Evolutionary conservation across 305 asterid genomes (phyloP).

Genomic region (Fraxinus angustifolia): DNA sequence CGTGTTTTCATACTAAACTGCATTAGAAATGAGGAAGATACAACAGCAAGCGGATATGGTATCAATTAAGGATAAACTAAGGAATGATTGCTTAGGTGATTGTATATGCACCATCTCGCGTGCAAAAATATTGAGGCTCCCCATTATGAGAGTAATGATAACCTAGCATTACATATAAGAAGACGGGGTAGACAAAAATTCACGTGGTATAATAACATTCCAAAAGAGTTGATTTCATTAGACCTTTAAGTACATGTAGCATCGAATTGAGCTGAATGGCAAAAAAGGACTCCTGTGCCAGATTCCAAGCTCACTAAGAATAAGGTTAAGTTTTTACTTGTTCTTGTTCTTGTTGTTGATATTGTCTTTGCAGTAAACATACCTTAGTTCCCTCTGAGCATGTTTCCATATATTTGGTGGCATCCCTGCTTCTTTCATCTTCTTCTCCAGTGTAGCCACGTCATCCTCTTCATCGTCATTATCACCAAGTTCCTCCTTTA

Average conservation of each 20-base stretch:
- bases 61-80: background rate
- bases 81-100: background rate
- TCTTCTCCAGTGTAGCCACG: constrained; percentile 85
- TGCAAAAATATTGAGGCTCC: background rate
- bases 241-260: background rate
- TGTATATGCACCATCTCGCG: background rate
- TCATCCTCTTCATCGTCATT: constrained; percentile 98
- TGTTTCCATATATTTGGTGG: constrained; percentile 95
- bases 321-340: background rate
- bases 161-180: background rate
- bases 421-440: constrained; percentile 96
- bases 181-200: background rate
- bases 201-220: background rate
- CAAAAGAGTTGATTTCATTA: background rate
- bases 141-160: background rate
- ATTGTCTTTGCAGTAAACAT: constrained; percentile 14
- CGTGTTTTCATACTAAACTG: background rate
- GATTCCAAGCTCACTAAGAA: background rate
- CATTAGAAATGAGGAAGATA: background rate
- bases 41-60: background rate
- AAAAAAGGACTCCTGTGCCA: background rate
- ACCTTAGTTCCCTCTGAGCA: constrained; percentile 94
- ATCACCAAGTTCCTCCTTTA: constrained; percentile 97
- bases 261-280: background rate
- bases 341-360: background rate